Evolutionary conservation across 768 basidiomycete species (phyloP), one percentile per base, ranked within the genome.

Genomic region (Melanogaster broomeanus): DNA sequence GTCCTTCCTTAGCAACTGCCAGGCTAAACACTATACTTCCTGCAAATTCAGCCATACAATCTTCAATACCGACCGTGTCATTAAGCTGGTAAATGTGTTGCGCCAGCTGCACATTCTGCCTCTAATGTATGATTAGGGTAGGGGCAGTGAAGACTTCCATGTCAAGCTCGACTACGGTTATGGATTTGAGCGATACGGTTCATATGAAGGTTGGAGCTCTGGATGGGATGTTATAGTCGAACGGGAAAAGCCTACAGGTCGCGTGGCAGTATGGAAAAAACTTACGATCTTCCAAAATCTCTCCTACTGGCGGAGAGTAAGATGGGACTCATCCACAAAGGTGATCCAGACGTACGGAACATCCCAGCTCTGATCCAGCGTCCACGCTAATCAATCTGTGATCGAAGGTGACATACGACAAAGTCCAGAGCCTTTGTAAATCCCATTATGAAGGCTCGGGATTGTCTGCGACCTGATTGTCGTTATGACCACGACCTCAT

Each of bases 11-110:
- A 58, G 52, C 18, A 43, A 31, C 3, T 61, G 60, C 30, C 39
- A 57, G 34, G 31, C 28, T n/a, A 40, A 18, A 11, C 52, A 48
- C 39, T 13, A 27, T 38, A 2, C 8, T 27, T 9, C 31, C 27
- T 61, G 60, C 59, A 61, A 49, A 43, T 57, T 51, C 38, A 61
- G 55, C n/a, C 59, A 57, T 43, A 58, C 52, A 21, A 57, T 57
- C 31, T 61, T 61, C 52, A 61, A 61, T 16, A 22, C 42, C 34
- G 42, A 54, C 22, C 60, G 59, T 5, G 60, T 54, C 19, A 39
- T 47, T 33, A 45, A 40, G 19, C 28, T 57, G 22, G 60, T 61
- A 41, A 47, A 52, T 42, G 18, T 18, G 4, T 41, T 22, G 9
- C 21, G 9, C 18, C 9, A 24, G 19, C 12, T 22, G 12, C 21